Evolutionary conservation across 1,284 basidiomycete genomes (phyloP), one percentile per base, ranked within the genome.

Genomic region (Ganoderma sinense): DNA sequence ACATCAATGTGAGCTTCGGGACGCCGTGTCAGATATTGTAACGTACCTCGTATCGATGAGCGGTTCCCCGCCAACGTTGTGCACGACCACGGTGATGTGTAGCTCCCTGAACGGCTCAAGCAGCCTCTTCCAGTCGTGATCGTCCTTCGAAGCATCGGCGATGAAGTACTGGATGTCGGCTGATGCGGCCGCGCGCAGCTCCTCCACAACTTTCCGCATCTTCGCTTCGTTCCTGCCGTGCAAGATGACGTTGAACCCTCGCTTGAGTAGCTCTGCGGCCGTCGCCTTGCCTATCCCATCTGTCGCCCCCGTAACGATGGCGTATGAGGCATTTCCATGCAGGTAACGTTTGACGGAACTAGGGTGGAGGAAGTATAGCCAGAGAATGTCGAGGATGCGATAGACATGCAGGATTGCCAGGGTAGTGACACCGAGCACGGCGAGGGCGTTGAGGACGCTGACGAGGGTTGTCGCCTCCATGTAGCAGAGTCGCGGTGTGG

Each of bases 181-280:
- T 29, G n/a, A n/a, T n/a, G 3, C 26, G 2, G 29, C 56, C 14
- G 67, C 66, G 62, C 71, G 71, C 6, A 80, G 69, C 61, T 77
- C 74, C n/a, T 73, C 73, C 13, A 72, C 66, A 60, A 77, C 77
- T 62, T 71, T 73, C 64, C 69, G 68, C 72, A 79, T 73, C 71
- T 79, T 79, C 63, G 74, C 70, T 66, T 76, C 76, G 53, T 76
- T 78, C 14, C 79, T 71, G 33, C 78, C 79, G 41, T 80, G 79
- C n/a, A 80, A 62, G 67, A 80, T 75, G 53, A 80, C 66, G 59
- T 76, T 80, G 76, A 80, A 80, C n/a, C 78, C 76, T 26, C 69
- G 72, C 36, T 60, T 64, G 66, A 78, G 78, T n/a, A 80, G 74
- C 74, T 79, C 77, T 3, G 71, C 69, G 8, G 78, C 78, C 13